phyloP scores from a whole-genome alignment of 257 asterid genomes.

The Solanum etuberosum region DNA sequence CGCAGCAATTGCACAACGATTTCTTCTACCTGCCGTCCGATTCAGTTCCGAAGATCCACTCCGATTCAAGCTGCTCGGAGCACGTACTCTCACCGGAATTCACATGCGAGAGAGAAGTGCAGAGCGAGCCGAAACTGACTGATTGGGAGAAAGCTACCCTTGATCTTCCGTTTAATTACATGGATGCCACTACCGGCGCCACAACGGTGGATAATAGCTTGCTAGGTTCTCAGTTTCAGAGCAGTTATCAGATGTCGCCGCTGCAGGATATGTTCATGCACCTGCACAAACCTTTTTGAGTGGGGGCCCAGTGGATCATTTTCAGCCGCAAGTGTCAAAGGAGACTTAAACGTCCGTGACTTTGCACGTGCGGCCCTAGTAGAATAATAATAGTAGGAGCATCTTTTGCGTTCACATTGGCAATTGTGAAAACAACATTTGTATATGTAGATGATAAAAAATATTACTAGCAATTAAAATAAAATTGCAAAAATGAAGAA shows the following conservation, averaged over 20 bases:
- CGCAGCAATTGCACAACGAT: conserved; percentile 39
- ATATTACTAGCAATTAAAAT: not conserved
- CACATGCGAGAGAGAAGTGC: conserved; percentile 42
- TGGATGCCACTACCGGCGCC: conserved; percentile 23
- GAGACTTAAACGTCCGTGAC: conserved; percentile 45
- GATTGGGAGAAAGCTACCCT: conserved; percentile 53
- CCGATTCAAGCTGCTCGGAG: conserved; percentile 80
- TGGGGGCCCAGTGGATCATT: not conserved
- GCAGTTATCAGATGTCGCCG: conserved; percentile 42
- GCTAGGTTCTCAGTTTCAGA: conserved; percentile 30
- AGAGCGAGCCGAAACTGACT: conserved; percentile 49
- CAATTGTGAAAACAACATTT: not conserved
- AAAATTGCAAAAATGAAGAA: not conserved
- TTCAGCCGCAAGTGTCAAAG: conserved; percentile 28
- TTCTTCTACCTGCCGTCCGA: conserved; percentile 50
- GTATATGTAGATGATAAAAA: not conserved
- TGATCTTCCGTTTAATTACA: conserved; percentile 41
- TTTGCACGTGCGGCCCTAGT: conserved; percentile 36
- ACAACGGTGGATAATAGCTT: conserved; percentile 1
- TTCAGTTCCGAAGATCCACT: conserved; percentile 60
- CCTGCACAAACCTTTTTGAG: conserved; percentile 50
- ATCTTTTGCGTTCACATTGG: not conserved
- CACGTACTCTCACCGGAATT: conserved; percentile 66
- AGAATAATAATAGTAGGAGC: not conserved
- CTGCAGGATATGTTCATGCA: conserved; percentile 49